These are phyloP conservation scores for Neurospora sp. DNA, from an alignment of 495 filamentous ascomycete species.

Conservation along the genomic window DNA sequence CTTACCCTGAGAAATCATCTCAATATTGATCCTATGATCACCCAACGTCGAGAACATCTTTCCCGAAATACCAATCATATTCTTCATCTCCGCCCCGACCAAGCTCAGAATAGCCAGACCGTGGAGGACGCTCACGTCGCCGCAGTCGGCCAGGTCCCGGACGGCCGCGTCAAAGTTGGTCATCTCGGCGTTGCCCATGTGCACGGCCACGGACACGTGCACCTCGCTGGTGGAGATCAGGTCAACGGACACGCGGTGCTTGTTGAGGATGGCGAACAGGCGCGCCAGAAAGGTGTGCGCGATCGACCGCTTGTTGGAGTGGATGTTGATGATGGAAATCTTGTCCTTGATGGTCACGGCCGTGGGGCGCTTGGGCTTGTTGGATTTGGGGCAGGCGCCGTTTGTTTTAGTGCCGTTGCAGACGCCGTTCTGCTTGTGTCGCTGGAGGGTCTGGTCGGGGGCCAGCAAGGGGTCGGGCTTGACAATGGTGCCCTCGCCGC, in stretches of 20 bases:
- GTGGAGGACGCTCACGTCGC: conserved; percentile 72
- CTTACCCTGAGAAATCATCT: conserved; percentile 95
- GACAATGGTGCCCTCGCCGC: conserved; percentile 78
- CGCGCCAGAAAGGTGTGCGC: conserved; percentile 84
- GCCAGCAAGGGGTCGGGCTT: conserved; percentile 45
- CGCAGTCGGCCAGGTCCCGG: conserved; percentile 62
- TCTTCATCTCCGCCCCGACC: conserved; percentile 90
- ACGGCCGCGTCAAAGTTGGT: conserved; percentile 56
- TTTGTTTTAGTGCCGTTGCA: not conserved
- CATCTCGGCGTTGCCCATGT: conserved; percentile 59
- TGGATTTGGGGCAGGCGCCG: conserved; percentile 28
- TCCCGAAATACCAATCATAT: conserved; percentile 84
- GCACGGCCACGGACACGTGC: conserved; percentile 90
- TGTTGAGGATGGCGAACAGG: conserved; percentile 79
- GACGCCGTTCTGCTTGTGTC: conserved; percentile 9
- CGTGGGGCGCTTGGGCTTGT: conserved; percentile 51
- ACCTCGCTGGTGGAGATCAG: conserved; percentile 91
- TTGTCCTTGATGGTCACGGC: conserved; percentile 93
- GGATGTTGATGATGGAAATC: conserved; percentile 88
- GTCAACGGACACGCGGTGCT: conserved; percentile 73
- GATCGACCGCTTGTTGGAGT: conserved; percentile 70
- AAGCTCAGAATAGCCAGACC: conserved; percentile 88
- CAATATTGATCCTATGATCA: conserved; percentile 81
- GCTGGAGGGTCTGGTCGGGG: conserved; percentile 34
- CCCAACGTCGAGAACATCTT: conserved; percentile 84